These are phyloP conservation scores for Leccinum rimulosum DNA, from an alignment of 768 basidiomycete species.

Conservation along the genomic window DNA sequence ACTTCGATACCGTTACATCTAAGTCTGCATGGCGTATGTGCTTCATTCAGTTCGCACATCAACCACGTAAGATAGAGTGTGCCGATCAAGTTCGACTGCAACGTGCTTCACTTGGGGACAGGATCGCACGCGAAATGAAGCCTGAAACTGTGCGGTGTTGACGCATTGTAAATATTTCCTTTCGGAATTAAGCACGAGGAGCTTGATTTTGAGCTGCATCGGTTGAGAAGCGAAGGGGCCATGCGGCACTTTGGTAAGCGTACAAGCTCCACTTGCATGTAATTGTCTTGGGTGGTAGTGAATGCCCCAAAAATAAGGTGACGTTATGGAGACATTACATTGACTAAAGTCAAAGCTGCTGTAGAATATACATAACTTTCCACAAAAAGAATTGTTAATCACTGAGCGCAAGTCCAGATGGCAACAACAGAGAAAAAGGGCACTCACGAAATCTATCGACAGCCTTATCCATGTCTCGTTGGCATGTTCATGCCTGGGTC, in stretches of 20 bases:
- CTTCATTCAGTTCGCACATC: neutral
- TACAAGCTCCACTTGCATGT: neutral
- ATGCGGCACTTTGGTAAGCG: neutral
- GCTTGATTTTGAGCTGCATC: neutral
- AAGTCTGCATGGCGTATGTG: neutral
- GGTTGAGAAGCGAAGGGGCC: neutral
- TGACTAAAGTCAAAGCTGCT: neutral
- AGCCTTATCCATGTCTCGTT: neutral
- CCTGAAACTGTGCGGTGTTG: neutral
- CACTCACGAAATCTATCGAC: neutral
- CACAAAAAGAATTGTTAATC: neutral
- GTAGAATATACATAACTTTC: neutral
- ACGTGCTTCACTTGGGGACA: neutral
- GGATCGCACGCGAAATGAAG: conserved; percentile 4
- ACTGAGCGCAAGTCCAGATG: neutral
- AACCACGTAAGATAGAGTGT: neutral
- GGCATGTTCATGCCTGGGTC: neutral
- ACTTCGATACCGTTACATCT: neutral
- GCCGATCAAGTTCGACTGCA: neutral
- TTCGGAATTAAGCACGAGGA: neutral
- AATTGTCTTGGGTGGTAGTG: neutral
- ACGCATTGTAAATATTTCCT: neutral
- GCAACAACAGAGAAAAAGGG: neutral
- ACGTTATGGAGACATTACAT: neutral
- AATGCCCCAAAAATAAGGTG: neutral